Conservation (phyloP, 2,329 filamentous ascomycete species). For the Phaeosphaeria sp. region DNA sequence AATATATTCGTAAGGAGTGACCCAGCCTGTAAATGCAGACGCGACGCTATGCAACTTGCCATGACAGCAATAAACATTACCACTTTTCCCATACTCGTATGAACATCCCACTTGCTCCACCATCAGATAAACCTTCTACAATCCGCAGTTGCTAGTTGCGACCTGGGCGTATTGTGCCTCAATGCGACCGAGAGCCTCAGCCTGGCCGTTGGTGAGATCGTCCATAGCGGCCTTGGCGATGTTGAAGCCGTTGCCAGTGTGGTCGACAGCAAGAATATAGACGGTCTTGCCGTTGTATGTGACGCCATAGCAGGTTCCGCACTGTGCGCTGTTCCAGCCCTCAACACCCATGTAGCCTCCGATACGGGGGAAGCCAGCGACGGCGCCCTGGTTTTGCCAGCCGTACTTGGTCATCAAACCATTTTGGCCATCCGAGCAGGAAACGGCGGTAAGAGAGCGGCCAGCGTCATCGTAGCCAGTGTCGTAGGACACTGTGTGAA, state of each 20-base stretch:
- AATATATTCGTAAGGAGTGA: neutral
- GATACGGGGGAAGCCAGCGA: constrained; percentile 58
- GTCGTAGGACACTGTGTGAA: constrained; percentile 70
- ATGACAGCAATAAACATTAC: constrained; percentile 2
- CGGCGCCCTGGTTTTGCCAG: constrained; percentile 58
- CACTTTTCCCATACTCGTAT: neutral
- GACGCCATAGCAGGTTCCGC: constrained; percentile 61
- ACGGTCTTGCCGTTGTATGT: constrained; percentile 57
- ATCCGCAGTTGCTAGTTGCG: constrained; percentile 43
- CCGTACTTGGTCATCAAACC: constrained; percentile 69
- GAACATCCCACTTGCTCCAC: neutral
- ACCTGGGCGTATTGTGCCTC: constrained; percentile 50
- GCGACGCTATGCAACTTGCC: neutral
- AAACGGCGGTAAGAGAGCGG: constrained; percentile 63
- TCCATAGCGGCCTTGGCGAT: constrained; percentile 58
- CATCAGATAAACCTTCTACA: constrained; percentile 13
- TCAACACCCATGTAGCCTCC: constrained; percentile 57
- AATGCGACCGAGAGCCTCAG: constrained; percentile 53
- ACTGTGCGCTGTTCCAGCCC: constrained; percentile 56
- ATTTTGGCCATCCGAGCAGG: constrained; percentile 73
- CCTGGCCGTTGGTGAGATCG: constrained; percentile 55
- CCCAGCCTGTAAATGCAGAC: constrained; percentile 1
- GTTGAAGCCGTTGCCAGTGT: constrained; percentile 57
- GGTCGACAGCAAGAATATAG: constrained; percentile 59
- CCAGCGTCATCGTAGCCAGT: constrained; percentile 69